Evolutionary conservation across 2,329 filamentous ascomycete genomes (phyloP).

Genomic region (Alternaria sp.): DNA sequence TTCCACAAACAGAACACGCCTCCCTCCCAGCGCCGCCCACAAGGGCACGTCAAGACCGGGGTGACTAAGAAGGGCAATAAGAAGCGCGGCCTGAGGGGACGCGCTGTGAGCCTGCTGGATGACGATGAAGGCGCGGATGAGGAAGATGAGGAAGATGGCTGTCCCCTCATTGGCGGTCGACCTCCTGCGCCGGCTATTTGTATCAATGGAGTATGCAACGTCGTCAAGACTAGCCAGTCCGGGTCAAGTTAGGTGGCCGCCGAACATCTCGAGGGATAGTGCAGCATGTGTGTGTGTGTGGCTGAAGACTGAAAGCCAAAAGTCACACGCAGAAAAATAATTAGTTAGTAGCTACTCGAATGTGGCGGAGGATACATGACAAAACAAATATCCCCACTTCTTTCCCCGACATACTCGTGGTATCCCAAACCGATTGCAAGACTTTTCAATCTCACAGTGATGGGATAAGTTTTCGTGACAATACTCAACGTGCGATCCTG

Average conservation of each 20-base stretch:
- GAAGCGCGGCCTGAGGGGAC: conserved; percentile 40
- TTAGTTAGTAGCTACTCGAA: not conserved
- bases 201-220: not conserved
- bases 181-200: conserved; percentile 60
- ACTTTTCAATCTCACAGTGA: not conserved
- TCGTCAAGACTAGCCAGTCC: conserved; percentile 11
- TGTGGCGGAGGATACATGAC: not conserved
- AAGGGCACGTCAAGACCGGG: conserved; percentile 51
- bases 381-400: not conserved
- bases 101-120: conserved; percentile 50
- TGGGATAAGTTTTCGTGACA: too few species aligned
- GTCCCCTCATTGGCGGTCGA: conserved; percentile 65
- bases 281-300: not conserved
- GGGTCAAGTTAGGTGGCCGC: conserved; percentile 65
- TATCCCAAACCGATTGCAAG: not conserved
- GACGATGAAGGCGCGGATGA: conserved; percentile 65
- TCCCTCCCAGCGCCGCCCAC: conserved; percentile 41
- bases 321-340: not conserved
- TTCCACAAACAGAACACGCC: conserved; percentile 55
- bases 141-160: conserved; percentile 68
- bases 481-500: too few species aligned
- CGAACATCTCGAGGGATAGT: conserved; percentile 2
- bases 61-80: conserved; percentile 46
- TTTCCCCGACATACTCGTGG: not conserved
- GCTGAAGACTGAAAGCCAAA: not conserved